Evolutionary conservation across 257 asterid species (phyloP).

Genomic region (Penstemon newberryi): DNA sequence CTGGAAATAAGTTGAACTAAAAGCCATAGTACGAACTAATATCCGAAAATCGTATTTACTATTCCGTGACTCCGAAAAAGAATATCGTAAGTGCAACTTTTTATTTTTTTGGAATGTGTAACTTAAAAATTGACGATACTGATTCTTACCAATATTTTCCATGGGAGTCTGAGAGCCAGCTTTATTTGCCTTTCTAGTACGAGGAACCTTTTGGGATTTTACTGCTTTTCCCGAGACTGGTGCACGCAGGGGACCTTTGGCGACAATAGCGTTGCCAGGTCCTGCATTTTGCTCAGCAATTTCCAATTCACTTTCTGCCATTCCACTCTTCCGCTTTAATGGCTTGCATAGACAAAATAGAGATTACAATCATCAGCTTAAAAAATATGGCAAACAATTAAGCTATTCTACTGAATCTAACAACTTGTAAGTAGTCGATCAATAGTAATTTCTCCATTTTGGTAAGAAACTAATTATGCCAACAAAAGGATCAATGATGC

Average conservation of each 20-base stretch:
- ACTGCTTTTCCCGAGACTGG: constrained; percentile 78
- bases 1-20: constrained; percentile 19
- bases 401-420: background rate
- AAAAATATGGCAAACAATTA: background rate
- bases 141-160: constrained; percentile 64
- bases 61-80: constrained; percentile 10
- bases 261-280: constrained; percentile 52
- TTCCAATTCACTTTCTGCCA: constrained; percentile 48
- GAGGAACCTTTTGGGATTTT: constrained; percentile 65
- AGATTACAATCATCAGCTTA: constrained; percentile 29
- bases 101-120: background rate
- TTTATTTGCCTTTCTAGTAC: constrained; percentile 75
- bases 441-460: background rate
- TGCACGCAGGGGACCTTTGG: constrained; percentile 49
- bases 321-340: constrained; percentile 63
- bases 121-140: constrained; percentile 15
- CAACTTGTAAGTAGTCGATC: constrained; percentile 4
- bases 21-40: background rate
- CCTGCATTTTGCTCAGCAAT: constrained; percentile 48
- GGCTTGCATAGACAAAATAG: constrained; percentile 43
- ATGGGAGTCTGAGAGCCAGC: constrained; percentile 53
- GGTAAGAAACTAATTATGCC: background rate
- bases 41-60: background rate
- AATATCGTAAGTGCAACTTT: background rate
- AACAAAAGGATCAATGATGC: background rate